These are phyloP conservation scores for Hortaea sp. DNA, from an alignment of 2,329 filamentous ascomycete genomes.

Conservation along the genomic window DNA sequence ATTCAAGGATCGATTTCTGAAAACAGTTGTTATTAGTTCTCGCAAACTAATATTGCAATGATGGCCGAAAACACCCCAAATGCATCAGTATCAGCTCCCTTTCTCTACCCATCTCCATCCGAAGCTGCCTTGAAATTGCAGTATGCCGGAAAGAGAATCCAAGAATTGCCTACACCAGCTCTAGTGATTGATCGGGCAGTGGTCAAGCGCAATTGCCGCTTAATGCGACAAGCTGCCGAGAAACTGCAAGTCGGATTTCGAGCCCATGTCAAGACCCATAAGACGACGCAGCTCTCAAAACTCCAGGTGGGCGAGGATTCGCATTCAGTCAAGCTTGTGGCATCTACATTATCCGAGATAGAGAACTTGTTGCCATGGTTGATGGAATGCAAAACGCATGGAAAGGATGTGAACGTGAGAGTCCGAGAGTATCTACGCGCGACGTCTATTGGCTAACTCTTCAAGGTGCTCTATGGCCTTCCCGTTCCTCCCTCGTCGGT, in stretches of 20 bases:
- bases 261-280: slow-evolving; percentile 76
- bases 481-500: slow-evolving; percentile 55
- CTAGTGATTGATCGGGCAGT: slow-evolving; percentile 59
- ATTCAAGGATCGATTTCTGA: too few species aligned
- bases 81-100: slow-evolving; percentile 9
- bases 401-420: slow-evolving; percentile 50
- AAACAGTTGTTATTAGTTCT: too few species aligned
- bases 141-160: slow-evolving; percentile 52
- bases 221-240: slow-evolving; percentile 57
- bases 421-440: background rate
- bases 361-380: slow-evolving; percentile 56
- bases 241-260: slow-evolving; percentile 56
- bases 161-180: slow-evolving; percentile 54
- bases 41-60: too few species aligned
- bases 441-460: background rate
- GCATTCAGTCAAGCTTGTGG: slow-evolving; percentile 51
- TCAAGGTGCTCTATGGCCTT: slow-evolving; percentile 59
- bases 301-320: slow-evolving; percentile 55
- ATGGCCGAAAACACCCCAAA: too few species aligned
- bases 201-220: slow-evolving; percentile 55
- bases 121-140: slow-evolving; percentile 23
- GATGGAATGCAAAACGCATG: slow-evolving; percentile 44
- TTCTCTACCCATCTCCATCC: slow-evolving; percentile 23
- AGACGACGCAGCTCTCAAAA: slow-evolving; percentile 58
- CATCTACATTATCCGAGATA: slow-evolving; percentile 65